Evolutionary conservation across 371 early-diverging fungal genomes (phyloP).

Genomic region (Mucor plumbeus): DNA sequence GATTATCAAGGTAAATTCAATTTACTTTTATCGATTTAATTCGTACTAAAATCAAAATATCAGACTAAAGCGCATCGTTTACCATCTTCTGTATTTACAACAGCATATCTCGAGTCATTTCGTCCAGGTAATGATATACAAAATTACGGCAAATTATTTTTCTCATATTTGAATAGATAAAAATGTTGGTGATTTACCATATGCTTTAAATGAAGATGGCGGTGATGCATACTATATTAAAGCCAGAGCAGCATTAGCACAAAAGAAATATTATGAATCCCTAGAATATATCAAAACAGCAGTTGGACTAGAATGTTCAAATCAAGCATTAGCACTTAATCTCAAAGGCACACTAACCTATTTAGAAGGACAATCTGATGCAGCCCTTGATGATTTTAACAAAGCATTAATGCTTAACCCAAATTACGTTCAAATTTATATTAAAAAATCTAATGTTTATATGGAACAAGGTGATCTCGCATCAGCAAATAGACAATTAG

Average conservation of each 20-base stretch:
- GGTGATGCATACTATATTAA: conserved; percentile 57
- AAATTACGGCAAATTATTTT: background rate
- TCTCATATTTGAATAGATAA: background rate
- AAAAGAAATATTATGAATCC: conserved; percentile 70
- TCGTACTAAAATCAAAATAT: background rate
- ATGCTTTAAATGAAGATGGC: conserved; percentile 26
- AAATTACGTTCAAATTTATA: conserved; percentile 76
- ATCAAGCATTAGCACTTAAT: conserved; percentile 70
- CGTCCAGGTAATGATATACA: conserved; percentile 49
- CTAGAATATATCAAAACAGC: conserved; percentile 66
- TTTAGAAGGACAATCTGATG: conserved; percentile 79
- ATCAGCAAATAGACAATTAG: conserved; percentile 65
- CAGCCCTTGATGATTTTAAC: conserved; percentile 75
- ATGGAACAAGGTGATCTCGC: conserved; percentile 81
- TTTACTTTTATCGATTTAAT: background rate
- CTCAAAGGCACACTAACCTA: conserved; percentile 84
- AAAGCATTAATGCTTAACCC: conserved; percentile 79
- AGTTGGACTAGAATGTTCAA: conserved; percentile 54
- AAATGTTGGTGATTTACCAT: conserved; percentile 22
- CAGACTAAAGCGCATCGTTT: conserved; percentile 63
- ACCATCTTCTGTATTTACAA: conserved; percentile 89
- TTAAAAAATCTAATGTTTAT: conserved; percentile 85
- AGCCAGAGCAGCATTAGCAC: conserved; percentile 48
- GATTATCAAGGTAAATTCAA: conserved; percentile 56
- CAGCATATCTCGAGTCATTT: conserved; percentile 87